Evolutionary conservation across 768 basidiomycete genomes (phyloP), one percentile per base, ranked within the genome.

Genomic region (Amanita pseudoporphyria): DNA sequence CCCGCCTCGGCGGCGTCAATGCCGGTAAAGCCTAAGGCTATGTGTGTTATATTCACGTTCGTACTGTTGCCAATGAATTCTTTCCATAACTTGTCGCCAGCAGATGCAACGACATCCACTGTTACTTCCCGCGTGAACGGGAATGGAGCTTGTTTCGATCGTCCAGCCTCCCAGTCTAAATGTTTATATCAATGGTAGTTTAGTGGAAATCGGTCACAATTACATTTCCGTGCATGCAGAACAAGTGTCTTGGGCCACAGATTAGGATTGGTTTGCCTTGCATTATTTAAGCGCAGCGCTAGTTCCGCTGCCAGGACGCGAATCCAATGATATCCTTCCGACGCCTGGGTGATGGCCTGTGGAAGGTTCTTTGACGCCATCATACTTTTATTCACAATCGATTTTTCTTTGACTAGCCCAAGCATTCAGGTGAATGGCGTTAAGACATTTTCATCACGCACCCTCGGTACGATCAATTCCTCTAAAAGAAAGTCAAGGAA

Each of bases 161-260:
- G 75, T 31, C 74, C 73, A 3, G 74, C 55, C 44, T 84, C 80
- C 38, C 81, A 81, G 22, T 81, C 90, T 87, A 49, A 12, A 48
- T 39, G 52, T 43, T 47, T 19, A 26, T 54, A 45, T 40, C 26
- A 55, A 44, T 28, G 21, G 22, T 14, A 6, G 19, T 22, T 14
- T 39, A 10, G 18, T 21, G 7, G 14, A 36, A 33, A 9, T 35
- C 12, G 32, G 13, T 43, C 9, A 35, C n/a, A 38, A 26, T 30
- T 48, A 78, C 91, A 84, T 71, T 84, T 82, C 24, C 87, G 73
- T 24, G 81, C 76, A 55, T 84, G 80, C 28, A 99, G 66, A 14
- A 86, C 90, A 39, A 99, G 71, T 0, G 87, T 87, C 65, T 90
- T 98, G 0, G 96, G 96, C 96, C 95, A 95, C 6, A 90, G 58